Evolutionary conservation across 257 asterid genomes (phyloP).

Genomic region (Nicotiana noctiflora): DNA sequence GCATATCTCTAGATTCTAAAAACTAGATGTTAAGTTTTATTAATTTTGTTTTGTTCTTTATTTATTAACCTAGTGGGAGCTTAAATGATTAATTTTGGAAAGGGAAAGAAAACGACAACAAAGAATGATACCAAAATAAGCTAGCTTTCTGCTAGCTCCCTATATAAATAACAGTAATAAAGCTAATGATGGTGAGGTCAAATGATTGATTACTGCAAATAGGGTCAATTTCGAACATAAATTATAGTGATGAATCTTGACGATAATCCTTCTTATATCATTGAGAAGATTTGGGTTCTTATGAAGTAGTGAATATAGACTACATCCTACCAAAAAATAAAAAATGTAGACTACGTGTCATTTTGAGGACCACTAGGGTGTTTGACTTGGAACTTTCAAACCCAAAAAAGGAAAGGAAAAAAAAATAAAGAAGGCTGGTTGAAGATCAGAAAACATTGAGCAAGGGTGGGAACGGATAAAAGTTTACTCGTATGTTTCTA

Average conservation of each 20-base stretch:
- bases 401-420: no score
- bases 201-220: not conserved
- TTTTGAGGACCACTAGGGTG: not conserved
- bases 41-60: not conserved
- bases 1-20: not conserved
- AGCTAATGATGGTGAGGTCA: not conserved
- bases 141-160: not conserved
- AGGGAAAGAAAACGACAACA: not conserved
- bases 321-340: no score
- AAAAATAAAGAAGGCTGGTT: no score
- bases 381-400: not conserved
- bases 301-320: not conserved
- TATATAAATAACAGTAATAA: not conserved
- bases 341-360: not conserved
- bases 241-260: not conserved
- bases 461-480: no score
- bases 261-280: not conserved
- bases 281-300: not conserved
- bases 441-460: no score
- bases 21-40: not conserved
- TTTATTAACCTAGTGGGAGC: not conserved
- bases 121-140: not conserved
- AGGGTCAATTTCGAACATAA: not conserved
- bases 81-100: not conserved
- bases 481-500: no score